Base-by-base conservation (phyloP, 2,329 filamentous ascomycete species). In the Trichoderma gracile region DNA sequence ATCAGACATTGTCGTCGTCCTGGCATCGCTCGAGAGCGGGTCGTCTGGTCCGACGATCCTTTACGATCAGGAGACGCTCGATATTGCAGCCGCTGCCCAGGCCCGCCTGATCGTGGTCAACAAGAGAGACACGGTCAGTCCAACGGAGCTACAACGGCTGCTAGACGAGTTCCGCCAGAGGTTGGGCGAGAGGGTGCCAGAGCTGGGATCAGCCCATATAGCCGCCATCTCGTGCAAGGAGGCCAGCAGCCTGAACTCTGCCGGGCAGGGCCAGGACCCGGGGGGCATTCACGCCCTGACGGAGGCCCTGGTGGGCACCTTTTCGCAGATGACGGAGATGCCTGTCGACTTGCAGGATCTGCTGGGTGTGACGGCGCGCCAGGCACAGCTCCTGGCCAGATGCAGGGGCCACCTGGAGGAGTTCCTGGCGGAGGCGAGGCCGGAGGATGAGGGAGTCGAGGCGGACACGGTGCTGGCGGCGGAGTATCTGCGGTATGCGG, bases 401-500 rank as follows among this genome's bases (percentile, higher is more conserved):
- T 97, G 94, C 74, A 81, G 89, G 14, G 74, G 75, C 42, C 86
- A 93, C 73, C 83, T 99, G 1, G 83, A 89, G 55, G 84, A 86
- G 23, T 99, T 97, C 74, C 78, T 94, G 67, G 76, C 73, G 10
- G 86, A 89, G 71, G 85, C 87, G 15, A 72, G 74, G 53, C 70
- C 71, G 8, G 70, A 70, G 38, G 74, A 73, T 3, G 72, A 73
- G 3, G 76, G 72, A 4, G 70, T 72, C 12, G 88, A 91, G 40
- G 81, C 90, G 8, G 95, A 98, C 73, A 89, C 97, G 54, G 94
- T 97, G 7, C 83, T 96, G 27, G 93, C 93, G 12, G 95, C 95
- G 0, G 95, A 99, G 76, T 87, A 93, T 73, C 81, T 99, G 63
- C 88, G 95, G 49, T 87, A 86, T 69, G 93, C 93, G 14, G 93